Evolutionary conservation across 257 asterid species (phyloP), one percentile per base, ranked within the genome.

Genomic region (Fraxinus quadrangulata): DNA sequence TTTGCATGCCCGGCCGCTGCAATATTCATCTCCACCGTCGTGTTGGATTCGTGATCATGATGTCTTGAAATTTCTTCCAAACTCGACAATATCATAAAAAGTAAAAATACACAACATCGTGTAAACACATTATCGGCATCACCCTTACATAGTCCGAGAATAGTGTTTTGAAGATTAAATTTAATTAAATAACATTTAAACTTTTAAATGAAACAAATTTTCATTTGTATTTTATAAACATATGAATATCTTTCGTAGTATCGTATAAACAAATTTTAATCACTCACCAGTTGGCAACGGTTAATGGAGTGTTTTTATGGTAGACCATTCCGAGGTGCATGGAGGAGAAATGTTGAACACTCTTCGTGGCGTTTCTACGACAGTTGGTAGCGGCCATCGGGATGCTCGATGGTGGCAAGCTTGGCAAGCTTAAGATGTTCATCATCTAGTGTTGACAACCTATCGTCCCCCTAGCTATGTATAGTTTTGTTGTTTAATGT

Each of bases 1-100:
- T 74, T n/a, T 26, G 19, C 65, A 59, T 54, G 81, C 94, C 86
- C 67, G 88, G 2, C n/a, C 6, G n/a, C n/a, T 14, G 56, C n/a
- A 3, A 45, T 45, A 17, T 45, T 14, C 54, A 14, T 45, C 19
- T 45, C 54, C 19, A 14, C n/a, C 17, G 54, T 45, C 6, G 19
- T 45, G 54, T 45, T 12, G 54, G 16, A 13, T 45, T 45, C 19
- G 5, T 45, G 56, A 47, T 14, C 56, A 4, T 14, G 6, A 47
- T 47, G 7, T 14, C 56, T 47, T 14, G 56, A 47, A 47, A 47
- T 14, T 16, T 47, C 56, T 14, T 16, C n/a, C 56, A 47, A 13
- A 47, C n/a, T 47, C n/a, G n/a, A 13, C n/a, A 14, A 13, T 0
- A 12, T 47, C 19, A 14, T 37, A 16, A 13, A 45, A 13, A 45